Conservation (phyloP, 179 eudicot genomes). For the Silene vulgaris region DNA sequence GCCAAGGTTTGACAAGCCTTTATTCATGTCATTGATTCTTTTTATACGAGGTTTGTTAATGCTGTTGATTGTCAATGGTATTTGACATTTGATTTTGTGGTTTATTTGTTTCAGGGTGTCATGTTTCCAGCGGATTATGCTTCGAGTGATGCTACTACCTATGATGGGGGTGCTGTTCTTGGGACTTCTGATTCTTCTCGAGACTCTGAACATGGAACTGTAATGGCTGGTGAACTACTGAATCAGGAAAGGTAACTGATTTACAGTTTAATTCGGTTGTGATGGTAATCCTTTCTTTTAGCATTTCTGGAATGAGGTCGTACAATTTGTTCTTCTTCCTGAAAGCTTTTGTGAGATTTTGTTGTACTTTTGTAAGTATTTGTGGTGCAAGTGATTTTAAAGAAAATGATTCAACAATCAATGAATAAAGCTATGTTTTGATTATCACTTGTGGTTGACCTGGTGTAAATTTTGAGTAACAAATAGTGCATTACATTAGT, state of each 20-base stretch:
- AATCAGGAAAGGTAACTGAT: conserved; percentile 25
- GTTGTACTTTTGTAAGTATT: background rate
- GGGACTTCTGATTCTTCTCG: conserved; percentile 20
- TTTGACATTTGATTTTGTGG: conserved; percentile 2
- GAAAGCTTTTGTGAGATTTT: too few relatives aligned
- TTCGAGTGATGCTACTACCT: conserved; percentile 29
- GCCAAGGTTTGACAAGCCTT: conserved; percentile 49
- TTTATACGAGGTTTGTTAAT: background rate
- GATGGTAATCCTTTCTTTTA: conserved; percentile 5
- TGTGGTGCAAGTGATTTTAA: background rate
- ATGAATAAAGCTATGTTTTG: background rate
- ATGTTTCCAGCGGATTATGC: conserved; percentile 41
- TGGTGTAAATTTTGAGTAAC: background rate
- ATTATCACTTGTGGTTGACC: background rate
- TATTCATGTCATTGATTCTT: conserved; percentile 4
- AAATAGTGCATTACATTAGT: background rate
- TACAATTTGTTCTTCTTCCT: background rate
- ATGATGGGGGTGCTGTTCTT: conserved; percentile 33
- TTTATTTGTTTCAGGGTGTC: conserved; percentile 41
- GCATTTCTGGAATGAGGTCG: background rate
- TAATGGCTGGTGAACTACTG: conserved; percentile 15
- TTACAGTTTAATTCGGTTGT: background rate
- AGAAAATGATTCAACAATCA: background rate
- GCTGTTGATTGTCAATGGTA: background rate
- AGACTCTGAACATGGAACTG: conserved; percentile 29